Evolutionary conservation across 106 monocot genomes (phyloP), one percentile per base, ranked within the genome.

Genomic region (Gastrodia elata): DNA sequence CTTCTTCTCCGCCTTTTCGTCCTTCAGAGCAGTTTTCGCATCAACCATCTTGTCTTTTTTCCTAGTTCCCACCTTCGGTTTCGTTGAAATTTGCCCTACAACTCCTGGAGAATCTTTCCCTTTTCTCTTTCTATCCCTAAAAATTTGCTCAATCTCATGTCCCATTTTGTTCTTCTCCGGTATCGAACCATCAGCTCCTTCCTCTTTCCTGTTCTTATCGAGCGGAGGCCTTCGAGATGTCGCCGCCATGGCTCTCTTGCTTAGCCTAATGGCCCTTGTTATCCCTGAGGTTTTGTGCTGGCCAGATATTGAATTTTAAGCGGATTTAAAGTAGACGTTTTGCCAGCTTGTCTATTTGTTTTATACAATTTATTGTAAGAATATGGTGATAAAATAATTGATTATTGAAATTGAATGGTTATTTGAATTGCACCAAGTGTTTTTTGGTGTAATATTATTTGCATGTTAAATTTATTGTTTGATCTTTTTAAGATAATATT

Each of bases 101-200:
- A 67, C 20, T 20, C 24, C 67, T 0, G 35, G 37, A 26, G 70
- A 40, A 36, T 55, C 68, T 71, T 77, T 59, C 46, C 34, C 68
- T 36, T 72, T 71, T n/a, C 26, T 38, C 68, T 80, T 75, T 41
- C 59, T 58, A 10, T 56, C 43, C 39, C 75, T 40, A 40, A 74
- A 74, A 24, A 80, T 74, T 41, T 75, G 69, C 9, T 75, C 80
- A 67, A 80, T 80, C 80, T 75, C 80, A 6, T 15, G 46, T 18
- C 46, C 71, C 71, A 69, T 69, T 26, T 69, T 69, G 36, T 69
- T 67, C 39, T 69, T 69, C 40, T 40, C 22, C 5, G 8, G 36
- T 13, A 38, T 22, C 9, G 68, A 68, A 20, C 32, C 39, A 24
- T 69, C 69, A 11, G 8, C 24, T 67, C 37, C 37, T n/a, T n/a